Evolutionary conservation across 1,139 yeast species (phyloP).

Genomic region (Debaryomyces sp.): DNA sequence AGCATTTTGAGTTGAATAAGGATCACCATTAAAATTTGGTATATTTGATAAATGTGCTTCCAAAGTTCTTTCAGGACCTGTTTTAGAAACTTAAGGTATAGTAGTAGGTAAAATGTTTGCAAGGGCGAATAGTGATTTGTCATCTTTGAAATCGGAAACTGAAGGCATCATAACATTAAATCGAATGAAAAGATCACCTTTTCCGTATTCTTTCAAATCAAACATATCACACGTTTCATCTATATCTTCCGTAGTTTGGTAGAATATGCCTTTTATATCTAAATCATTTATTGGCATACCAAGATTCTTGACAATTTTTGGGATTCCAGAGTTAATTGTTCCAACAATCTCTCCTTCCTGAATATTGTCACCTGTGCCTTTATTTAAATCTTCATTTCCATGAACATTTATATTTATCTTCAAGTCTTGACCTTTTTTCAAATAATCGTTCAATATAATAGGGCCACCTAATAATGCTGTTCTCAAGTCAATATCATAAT

Average conservation of each 20-base stretch:
- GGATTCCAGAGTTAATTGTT: slow-evolving; percentile 44
- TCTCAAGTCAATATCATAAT: slow-evolving; percentile 47
- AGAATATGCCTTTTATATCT: slow-evolving; percentile 29
- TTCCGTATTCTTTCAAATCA: slow-evolving; percentile 25
- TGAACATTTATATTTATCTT: slow-evolving; percentile 44
- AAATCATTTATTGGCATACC: slow-evolving; percentile 68
- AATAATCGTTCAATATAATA: slow-evolving; percentile 45
- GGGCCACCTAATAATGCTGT: slow-evolving; percentile 62
- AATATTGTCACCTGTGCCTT: slow-evolving; percentile 23
- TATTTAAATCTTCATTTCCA: slow-evolving; percentile 30
- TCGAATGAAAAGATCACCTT: slow-evolving; percentile 46
- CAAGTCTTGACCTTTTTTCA: slow-evolving; percentile 44
- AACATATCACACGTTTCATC: slow-evolving; percentile 19
- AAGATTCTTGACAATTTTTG: slow-evolving; percentile 50
- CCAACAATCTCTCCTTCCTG: slow-evolving; percentile 51
- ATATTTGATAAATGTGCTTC: slow-evolving; percentile 29
- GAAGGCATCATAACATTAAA: slow-evolving; percentile 43
- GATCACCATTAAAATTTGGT: slow-evolving; percentile 14
- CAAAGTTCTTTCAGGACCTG: slow-evolving; percentile 9
- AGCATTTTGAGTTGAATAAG: neutral
- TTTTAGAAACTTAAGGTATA: neutral
- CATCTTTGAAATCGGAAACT: slow-evolving; percentile 26
- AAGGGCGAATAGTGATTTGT: slow-evolving; percentile 27
- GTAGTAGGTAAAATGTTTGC: slow-evolving; percentile 27
- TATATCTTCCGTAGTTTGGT: slow-evolving; percentile 20